Percentiles rank a stretch among this genome's conserved stretches.
phyloP scores from a whole-genome alignment of 768 basidiomycete species.

The Coprinellus aureogranulatus region DNA sequence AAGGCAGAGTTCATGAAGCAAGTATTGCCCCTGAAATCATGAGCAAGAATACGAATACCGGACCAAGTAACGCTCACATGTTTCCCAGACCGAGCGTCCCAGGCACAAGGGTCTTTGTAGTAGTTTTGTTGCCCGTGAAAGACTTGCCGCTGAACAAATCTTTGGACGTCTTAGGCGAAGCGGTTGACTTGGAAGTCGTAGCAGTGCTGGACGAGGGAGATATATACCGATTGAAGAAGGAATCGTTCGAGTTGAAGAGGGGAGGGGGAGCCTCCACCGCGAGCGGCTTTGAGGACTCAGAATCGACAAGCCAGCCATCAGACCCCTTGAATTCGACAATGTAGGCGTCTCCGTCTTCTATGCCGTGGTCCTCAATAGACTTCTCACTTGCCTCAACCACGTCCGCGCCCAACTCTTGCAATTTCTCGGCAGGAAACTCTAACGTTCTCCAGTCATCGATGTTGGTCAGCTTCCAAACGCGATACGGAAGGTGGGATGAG shows the following conservation, averaged over 20 bases:
- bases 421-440: constrained; percentile 32
- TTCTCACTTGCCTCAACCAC: constrained; percentile 45
- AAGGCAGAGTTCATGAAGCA: constrained; percentile 99
- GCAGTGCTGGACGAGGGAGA: constrained; percentile 15
- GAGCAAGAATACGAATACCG: constrained; percentile 14
- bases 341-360: constrained; percentile 66
- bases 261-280: constrained; percentile 37
- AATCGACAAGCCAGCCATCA: constrained; percentile 59
- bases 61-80: constrained; percentile 52
- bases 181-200: constrained; percentile 15
- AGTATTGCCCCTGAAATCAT: constrained; percentile 73
- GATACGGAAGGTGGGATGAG: constrained; percentile 39
- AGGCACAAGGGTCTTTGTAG: constrained; percentile 45
- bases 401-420: constrained; percentile 31
- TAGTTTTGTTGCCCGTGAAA: constrained; percentile 5
- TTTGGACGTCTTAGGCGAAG: constrained; percentile 21
- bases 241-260: constrained; percentile 51
- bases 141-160: constrained; percentile 28
- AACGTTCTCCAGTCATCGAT: constrained; percentile 31
- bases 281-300: constrained; percentile 17
- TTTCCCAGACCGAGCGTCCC: constrained; percentile 89
- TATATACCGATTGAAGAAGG: constrained; percentile 54
- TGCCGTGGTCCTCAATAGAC: constrained; percentile 55
- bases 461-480: constrained; percentile 62
- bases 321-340: constrained; percentile 69